phyloP scores from a whole-genome alignment of 805 yeast genomes.

The Candida nanaspora region DNA sequence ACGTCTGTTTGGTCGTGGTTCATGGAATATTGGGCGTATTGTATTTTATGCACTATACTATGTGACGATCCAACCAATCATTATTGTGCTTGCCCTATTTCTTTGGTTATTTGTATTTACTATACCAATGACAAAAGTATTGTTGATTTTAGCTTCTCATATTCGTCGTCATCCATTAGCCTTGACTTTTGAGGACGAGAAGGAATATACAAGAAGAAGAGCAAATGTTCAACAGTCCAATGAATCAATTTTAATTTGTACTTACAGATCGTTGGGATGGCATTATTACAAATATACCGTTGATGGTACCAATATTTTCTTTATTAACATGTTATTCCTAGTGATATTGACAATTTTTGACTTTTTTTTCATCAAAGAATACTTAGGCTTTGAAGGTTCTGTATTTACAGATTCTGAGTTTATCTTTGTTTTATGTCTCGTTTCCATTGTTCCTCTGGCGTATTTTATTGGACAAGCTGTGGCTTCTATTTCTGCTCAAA shows the following conservation, averaged over 20 bases:
- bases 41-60: conserved; percentile 69
- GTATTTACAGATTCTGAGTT: conserved; percentile 55
- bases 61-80: conserved; percentile 59
- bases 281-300: conserved; percentile 95
- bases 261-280: conserved; percentile 85
- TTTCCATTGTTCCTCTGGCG: conserved; percentile 88
- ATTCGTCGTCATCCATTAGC: conserved; percentile 88
- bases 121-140: conserved; percentile 87
- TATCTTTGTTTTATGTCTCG: conserved; percentile 67
- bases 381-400: conserved; percentile 26
- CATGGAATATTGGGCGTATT: conserved; percentile 82
- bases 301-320: conserved; percentile 91
- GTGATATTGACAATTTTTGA: conserved; percentile 81
- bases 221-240: conserved; percentile 30
- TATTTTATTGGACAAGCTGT: conserved; percentile 98
- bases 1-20: conserved; percentile 83
- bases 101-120: conserved; percentile 85
- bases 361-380: conserved; percentile 53
- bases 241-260: conserved; percentile 69
- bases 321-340: conserved; percentile 73
- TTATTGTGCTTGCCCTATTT: conserved; percentile 42
- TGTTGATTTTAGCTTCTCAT: conserved; percentile 62
- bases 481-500: conserved; percentile 97
- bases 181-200: conserved; percentile 61
- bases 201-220: conserved; percentile 34